These are phyloP conservation scores for Lactuca sativa DNA, from an alignment of 129 eudicot genomes.

Conservation along the genomic window DNA sequence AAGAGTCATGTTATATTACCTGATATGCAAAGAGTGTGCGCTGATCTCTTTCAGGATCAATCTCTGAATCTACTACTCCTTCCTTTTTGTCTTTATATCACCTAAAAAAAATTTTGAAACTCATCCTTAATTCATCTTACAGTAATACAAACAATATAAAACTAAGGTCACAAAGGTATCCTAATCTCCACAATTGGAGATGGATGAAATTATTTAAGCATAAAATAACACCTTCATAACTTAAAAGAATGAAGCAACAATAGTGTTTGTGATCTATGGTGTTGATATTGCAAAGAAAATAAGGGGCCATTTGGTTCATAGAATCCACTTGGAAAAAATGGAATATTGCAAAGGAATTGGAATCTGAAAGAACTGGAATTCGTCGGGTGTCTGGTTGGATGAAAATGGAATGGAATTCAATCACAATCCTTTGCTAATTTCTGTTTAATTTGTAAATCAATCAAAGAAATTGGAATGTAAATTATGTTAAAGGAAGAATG, in stretches of 20 bases:
- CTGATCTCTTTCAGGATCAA: constrained; percentile 93
- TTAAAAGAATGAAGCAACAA: constrained; percentile 8
- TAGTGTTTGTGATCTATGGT: neutral
- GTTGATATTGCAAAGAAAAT: neutral
- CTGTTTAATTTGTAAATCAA: neutral
- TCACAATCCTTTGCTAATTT: too few species aligned
- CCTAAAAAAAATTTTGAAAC: constrained; percentile 42
- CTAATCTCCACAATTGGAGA: constrained; percentile 1
- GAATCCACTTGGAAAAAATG: neutral
- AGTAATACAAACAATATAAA: constrained; percentile 5
- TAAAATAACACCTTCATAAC: neutral
- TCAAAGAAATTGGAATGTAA: too few species aligned
- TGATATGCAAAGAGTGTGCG: constrained; percentile 94
- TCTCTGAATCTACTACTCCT: constrained; percentile 63
- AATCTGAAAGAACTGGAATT: neutral
- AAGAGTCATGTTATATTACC: constrained; percentile 35
- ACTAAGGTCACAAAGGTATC: constrained; percentile 18
- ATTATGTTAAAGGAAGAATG: too few species aligned
- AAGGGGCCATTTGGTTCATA: neutral
- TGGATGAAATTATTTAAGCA: neutral
- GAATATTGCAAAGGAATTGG: neutral
- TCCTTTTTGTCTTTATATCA: constrained; percentile 75
- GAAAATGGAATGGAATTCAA: too few species aligned
- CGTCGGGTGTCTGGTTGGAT: neutral
- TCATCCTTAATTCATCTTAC: constrained; percentile 12